Evolutionary conservation across 208 protist species (phyloP), one percentile per base, ranked within the genome.

Genomic region (Trypanosoma melophagium): DNA sequence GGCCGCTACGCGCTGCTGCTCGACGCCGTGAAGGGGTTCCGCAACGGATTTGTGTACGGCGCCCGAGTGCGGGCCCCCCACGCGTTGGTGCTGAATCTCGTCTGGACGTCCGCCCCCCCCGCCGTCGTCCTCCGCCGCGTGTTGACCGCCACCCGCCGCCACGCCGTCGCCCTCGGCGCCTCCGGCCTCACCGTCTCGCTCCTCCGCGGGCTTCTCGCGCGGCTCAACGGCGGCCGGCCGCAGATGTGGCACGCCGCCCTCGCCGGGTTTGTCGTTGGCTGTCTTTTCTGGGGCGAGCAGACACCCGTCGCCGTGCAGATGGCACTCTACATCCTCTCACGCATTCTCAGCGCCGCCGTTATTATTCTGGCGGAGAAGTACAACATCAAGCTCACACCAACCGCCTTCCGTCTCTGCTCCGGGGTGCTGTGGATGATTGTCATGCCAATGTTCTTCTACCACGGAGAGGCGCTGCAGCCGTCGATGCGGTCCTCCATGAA

Each of bases 271-370:
- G 5, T 89, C 49, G 74, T 93, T 24, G 92, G 92, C 7, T 68
- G 17, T 40, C 47, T 77, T 55, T 89, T 84, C 66, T 97, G 92
- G 89, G 84, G 86, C 2, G 80, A 93, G 58, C 25, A 71, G 57
- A 83, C 76, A 60, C 84, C 80, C 56, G 83, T 97, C 19, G 83
- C 91, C 57, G 71, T 89, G 62, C 92, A 97, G 76, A 93, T 97
- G 84, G 92, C 86, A 69, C 92, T 97, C 86, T 97, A 97, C 79
- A 89, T 95, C 52, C 68, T 97, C 2, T 81, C 89, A 7, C 86
- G 92, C 57, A 47, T 91, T 24, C 22, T 93, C 25, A 90, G 79
- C 49, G 86, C 72, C 2, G 42, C 84, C 7, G 86, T 84, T 41
- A 71, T 92, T 31, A 53, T 82, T n/a, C 68, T 78, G 31, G 75